Evolutionary conservation across 1,139 yeast genomes (phyloP).

Genomic region (Saccharomyces hybrid): DNA sequence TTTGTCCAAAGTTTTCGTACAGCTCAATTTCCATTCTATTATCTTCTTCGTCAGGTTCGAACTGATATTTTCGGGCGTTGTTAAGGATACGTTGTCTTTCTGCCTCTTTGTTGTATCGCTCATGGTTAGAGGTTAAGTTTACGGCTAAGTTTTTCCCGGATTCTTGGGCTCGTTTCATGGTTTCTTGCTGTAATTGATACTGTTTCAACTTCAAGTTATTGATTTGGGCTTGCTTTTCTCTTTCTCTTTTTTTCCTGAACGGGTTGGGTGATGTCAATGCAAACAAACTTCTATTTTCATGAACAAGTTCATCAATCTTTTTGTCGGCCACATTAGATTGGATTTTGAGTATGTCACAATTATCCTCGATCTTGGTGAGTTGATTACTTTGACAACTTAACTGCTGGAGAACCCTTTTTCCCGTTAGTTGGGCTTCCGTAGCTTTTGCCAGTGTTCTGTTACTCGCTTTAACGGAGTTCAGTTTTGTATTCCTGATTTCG

Average conservation of each 20-base stretch:
- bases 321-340: background rate
- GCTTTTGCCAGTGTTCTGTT: background rate
- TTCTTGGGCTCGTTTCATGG: background rate
- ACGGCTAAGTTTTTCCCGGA: background rate
- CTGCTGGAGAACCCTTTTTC: background rate
- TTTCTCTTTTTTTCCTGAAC: background rate
- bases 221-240: background rate
- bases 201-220: background rate
- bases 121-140: background rate
- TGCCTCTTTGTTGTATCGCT: background rate
- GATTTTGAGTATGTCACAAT: background rate
- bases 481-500: background rate
- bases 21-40: background rate
- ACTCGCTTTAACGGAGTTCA: background rate
- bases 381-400: background rate
- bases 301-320: background rate
- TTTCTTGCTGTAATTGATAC: background rate
- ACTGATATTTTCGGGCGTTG: background rate
- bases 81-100: background rate
- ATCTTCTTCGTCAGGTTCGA: background rate
- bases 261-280: background rate
- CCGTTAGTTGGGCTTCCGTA: background rate
- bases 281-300: background rate
- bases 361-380: background rate
- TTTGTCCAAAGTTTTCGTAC: background rate